Evolutionary conservation across 148 eudicot genomes (phyloP), one percentile per base, ranked within the genome.

Genomic region (Vaccinium corymbosum): DNA sequence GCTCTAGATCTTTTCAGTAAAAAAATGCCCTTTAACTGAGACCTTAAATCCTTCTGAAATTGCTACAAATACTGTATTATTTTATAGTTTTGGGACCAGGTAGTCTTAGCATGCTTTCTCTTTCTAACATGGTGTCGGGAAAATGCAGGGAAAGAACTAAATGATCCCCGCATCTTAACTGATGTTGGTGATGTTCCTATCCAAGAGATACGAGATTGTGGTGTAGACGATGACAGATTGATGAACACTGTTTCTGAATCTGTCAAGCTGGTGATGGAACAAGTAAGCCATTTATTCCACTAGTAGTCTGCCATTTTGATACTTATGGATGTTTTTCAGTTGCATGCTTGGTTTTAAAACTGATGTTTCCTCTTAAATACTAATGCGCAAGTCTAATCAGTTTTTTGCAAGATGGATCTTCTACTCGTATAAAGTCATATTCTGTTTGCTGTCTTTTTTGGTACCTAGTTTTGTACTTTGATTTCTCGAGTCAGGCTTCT

Each of bases 141-240:
- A 74, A 59, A 71, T 90, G 88, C 93, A 96, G 98, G 99, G 61
- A 93, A 94, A 87, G 95, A 96, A 50, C 81, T 96, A 75, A 89
- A 84, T 72, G 97, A 96, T 84, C 97, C 99, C 74, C 90, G 95
- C 52, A 89, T 96, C 80, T 91, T 96, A 56, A 92, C 98, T n/a
- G 99, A 96, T 89, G 97, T 94, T 83, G 99, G 99, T 46, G 99
- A 96, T 88, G 91, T 96, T 86, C 98, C 98, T 77, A 88, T 96
- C 59, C 98, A 96, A 89, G 99, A 96, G 90, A 92, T 96, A 75
- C 92, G 99, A 89, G 99, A 93, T 86, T 92, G 98, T 90, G 97
- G 94, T 51, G 93, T 96, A 61, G 95, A 91, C 81, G 99, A 96
- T 90, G 97, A 94, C 78, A 91, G 95, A 83, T 84, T 96, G 90